Evolutionary conservation across 306 rosid species (phyloP), one percentile per base, ranked within the genome.

Genomic region (Vicia faba): DNA sequence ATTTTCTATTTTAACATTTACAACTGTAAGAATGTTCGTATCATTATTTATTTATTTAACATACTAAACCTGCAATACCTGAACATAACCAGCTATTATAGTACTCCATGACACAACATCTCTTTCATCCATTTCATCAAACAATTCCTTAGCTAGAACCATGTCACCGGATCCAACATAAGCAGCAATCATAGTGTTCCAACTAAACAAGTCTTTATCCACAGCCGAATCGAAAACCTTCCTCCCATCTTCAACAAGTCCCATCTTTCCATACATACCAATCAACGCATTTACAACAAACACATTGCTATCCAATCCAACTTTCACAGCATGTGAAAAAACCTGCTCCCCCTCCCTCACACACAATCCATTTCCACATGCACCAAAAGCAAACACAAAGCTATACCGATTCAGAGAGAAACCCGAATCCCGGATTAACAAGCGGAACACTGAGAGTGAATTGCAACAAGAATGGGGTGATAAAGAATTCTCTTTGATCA

Each of bases 71-170:
- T 33, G 15, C 48, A 66, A 68, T 83, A 81, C 96, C 86, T 89
- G 93, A 44, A 85, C 85, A 51, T 75, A 83, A 67, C 96, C 93
- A 56, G 93, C 89, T 40, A 87, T 83, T 69, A 89, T 33, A 6
- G 87, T 82, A 73, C 84, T 84, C 87, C 92, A 84, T 13, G 92
- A 82, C 61, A 87, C 89, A 54, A 78, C 87, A 82, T 87, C 89
- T 59, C 66, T 69, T 8, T 80, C 77, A 31, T n/a, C 72, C 89
- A 87, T 87, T 80, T 14, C 50, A 62, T 71, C 85, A 76, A 87
- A 87, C 69, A 80, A 46, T 15, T 82, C 68, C 49, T 64, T 71
- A 53, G 92, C 92, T 44, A 16, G 40, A 59, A 14, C 68, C 81
- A 87, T 73, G 68, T 78, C 44, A 38, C 84, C 81, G 0, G 78